Percentiles rank a stretch among this genome's conserved stretches.
phyloP scores from a whole-genome alignment of 140 eudicot species.

The Senecio squalidus region DNA sequence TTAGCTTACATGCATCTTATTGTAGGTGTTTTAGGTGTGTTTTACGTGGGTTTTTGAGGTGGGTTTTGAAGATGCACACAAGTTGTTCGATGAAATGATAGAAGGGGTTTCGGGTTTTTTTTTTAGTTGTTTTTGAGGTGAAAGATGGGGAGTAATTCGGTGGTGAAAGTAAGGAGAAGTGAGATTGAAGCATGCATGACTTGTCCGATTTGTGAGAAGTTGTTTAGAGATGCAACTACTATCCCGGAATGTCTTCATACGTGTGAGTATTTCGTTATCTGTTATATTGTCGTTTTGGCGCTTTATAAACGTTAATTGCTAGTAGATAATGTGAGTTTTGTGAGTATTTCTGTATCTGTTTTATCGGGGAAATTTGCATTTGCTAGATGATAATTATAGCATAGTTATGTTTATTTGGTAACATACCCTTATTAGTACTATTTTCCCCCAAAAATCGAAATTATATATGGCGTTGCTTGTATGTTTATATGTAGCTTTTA shows the following conservation, averaged over 20 bases:
- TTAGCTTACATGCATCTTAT: no score
- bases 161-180: conserved; percentile 50
- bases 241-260: conserved; percentile 92
- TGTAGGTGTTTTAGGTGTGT: no score
- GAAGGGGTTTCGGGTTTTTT: neutral
- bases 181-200: conserved; percentile 87
- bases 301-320: neutral
- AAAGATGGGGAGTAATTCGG: conserved; percentile 51
- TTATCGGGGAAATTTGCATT: no score
- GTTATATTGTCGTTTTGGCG: conserved; percentile 5
- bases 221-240: conserved; percentile 75
- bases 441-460: conserved; percentile 1
- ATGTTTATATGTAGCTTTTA: neutral
- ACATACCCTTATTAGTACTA: neutral
- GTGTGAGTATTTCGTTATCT: conserved; percentile 48
- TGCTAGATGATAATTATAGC: neutral
- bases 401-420: neutral
- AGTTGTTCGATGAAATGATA: neutral
- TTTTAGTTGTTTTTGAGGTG: conserved; percentile 19
- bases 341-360: no score
- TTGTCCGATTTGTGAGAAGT: conserved; percentile 73
- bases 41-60: no score
- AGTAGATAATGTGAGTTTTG: neutral
- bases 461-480: neutral
- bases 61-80: no score